Base-by-base conservation (phyloP, 805 yeast species). In the Zygosaccharomyces gambellarensis region DNA sequence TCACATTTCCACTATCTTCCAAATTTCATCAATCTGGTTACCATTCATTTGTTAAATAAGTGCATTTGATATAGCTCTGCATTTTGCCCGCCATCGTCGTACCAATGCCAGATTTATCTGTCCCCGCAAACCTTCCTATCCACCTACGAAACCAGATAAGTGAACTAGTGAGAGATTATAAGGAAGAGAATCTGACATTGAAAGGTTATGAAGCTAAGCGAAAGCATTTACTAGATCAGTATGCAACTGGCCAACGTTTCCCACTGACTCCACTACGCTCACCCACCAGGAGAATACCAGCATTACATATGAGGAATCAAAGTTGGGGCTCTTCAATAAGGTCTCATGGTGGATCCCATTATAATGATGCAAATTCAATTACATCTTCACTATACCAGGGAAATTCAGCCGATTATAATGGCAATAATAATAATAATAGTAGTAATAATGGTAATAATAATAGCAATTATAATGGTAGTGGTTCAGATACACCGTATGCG, bases 161-260 rank as follows among this genome's bases (percentile, higher is more conserved):
- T 27, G 73, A 70, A 34, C 68, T 82, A 27, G 71, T 72, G 11
- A 59, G 67, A 8, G 87, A 82, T 52, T 80, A 71, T 52, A 72
- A 74, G 55, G 90, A 85, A 31, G 92, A 89, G 1, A 83, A 82
- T 50, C 70, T 86, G 48, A 85, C 94, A 0, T 83, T 77, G 42
- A 86, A 85, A 61, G 92, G 94, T 1, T 86, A 82, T 61, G 70
- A 73, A 39, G 83, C 78, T 56, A 83, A 81, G 52, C 68, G 87
- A 39, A 57, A 59, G 28, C 57, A 54, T 25, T 14, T 68, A 3
- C 36, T 68, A 27, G 60, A 60, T 29, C 53, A 50, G 22, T 52
- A 53, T 40, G 55, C 55, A 1, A 45, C 50, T 29, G 45, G 54
- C 5, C 47, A 46, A 21, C 43, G 46, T 29, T 40, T 39, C 10